Conservation (phyloP, 139 green algal genomes). For the Helicosporidium sp. region DNA sequence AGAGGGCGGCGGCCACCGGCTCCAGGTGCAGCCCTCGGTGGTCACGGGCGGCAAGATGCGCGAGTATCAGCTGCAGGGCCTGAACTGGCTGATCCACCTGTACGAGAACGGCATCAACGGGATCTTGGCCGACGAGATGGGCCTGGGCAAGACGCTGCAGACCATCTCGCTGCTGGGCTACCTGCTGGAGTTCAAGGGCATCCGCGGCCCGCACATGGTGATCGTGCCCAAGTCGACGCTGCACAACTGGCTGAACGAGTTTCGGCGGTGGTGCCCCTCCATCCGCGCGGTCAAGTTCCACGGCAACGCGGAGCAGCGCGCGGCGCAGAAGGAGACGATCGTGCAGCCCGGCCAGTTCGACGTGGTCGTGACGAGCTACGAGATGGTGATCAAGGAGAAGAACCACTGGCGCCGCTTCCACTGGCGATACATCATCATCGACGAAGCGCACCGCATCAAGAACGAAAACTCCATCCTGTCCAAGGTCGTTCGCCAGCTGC, state of each 20-base stretch:
- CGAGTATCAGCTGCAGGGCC: constrained; percentile 94
- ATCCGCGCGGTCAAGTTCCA: constrained; percentile 86
- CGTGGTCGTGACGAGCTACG: constrained; percentile 87
- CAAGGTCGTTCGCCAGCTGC: constrained; percentile 63
- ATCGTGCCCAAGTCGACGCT: constrained; percentile 96
- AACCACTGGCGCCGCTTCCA: constrained; percentile 78
- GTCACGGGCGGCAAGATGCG: constrained; percentile 80
- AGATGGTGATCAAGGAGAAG: constrained; percentile 99
- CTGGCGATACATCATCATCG: constrained; percentile 99
- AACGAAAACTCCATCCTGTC: constrained; percentile 92
- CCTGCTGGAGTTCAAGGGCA: constrained; percentile 85
- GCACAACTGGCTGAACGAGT: constrained; percentile 98
- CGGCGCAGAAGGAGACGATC: constrained; percentile 37
- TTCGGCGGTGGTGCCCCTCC: constrained; percentile 77
- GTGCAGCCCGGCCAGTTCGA: constrained; percentile 70
- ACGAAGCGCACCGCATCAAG: constrained; percentile 98
- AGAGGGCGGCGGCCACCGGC: constrained; percentile 41
- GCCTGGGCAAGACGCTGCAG: constrained; percentile 95
- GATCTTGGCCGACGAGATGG: constrained; percentile 98
- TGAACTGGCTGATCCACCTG: constrained; percentile 98
- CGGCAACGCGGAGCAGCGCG: constrained; percentile 73
- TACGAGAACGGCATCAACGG: constrained; percentile 99
- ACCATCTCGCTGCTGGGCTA: constrained; percentile 93
- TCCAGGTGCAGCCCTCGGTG: constrained; percentile 59
- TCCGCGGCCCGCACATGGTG: constrained; percentile 89